Conservation (phyloP, 108 stramenopile genomes). For the Nannochloropsis gaditana region DNA sequence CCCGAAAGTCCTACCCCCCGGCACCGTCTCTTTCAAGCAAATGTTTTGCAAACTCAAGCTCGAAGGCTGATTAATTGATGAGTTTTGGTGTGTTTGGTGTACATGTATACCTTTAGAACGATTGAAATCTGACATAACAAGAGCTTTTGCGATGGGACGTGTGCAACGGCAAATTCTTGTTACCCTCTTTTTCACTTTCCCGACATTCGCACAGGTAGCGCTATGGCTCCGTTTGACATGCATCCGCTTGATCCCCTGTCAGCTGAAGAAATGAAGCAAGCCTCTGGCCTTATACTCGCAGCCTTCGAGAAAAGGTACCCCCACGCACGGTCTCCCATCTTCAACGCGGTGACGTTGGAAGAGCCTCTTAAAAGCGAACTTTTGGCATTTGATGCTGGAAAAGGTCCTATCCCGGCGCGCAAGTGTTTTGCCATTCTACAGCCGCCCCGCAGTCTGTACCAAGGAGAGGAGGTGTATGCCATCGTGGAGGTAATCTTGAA, state of each 20-base stretch:
- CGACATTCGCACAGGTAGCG: too few species aligned
- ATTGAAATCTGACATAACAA: too few species aligned
- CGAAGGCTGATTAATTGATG: too few species aligned
- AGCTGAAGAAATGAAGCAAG: constrained; percentile 50
- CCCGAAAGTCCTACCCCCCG: too few species aligned
- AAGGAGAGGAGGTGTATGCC: constrained; percentile 30
- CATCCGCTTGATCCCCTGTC: constrained; percentile 50
- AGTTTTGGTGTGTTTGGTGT: too few species aligned
- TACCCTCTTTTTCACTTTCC: too few species aligned
- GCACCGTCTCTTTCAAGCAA: too few species aligned
- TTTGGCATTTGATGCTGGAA: constrained; percentile 51
- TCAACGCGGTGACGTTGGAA: constrained; percentile 55
- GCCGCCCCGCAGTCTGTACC: not conserved
- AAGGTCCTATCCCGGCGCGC: constrained; percentile 30
- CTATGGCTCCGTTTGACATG: constrained; percentile 2
- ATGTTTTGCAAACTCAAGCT: too few species aligned
- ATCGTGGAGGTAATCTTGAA: constrained; percentile 47
- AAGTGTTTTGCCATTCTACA: constrained; percentile 20
- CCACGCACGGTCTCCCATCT: constrained; percentile 42
- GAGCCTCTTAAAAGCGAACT: constrained; percentile 60
- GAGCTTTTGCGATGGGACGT: too few species aligned
- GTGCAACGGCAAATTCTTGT: too few species aligned
- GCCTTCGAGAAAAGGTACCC: constrained; percentile 31
- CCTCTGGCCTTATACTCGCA: constrained; percentile 35
- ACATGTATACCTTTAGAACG: too few species aligned